phyloP scores from a whole-genome alignment of 257 asterid genomes.

The Cynanchum wilfordii region DNA sequence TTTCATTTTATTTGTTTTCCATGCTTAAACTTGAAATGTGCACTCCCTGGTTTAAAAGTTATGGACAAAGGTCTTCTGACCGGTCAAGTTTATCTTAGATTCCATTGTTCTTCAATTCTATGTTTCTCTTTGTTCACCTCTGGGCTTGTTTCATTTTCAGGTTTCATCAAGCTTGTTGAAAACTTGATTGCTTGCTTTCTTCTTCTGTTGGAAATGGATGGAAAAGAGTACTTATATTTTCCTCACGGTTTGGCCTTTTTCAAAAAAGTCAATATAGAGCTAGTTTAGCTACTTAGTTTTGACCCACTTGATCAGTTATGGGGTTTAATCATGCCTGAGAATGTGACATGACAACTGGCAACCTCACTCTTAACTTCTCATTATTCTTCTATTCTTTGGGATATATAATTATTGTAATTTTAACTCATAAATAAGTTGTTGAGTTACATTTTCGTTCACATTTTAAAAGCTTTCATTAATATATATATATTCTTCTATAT shows the following conservation, averaged over 20 bases:
- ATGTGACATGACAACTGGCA: background rate
- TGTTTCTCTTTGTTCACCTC: background rate
- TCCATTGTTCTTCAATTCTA: background rate
- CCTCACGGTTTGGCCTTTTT: background rate
- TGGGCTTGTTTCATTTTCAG: constrained; percentile 29
- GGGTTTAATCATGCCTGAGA: constrained; percentile 3
- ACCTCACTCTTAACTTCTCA: background rate
- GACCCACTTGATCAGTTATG: background rate
- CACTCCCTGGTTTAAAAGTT: background rate
- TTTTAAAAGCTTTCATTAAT: too few relatives aligned
- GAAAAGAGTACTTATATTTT: background rate
- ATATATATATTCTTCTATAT: too few relatives aligned
- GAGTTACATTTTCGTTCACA: too few relatives aligned
- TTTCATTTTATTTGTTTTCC: background rate
- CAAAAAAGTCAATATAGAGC: background rate
- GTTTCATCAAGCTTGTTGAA: constrained; percentile 76
- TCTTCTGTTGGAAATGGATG: background rate
- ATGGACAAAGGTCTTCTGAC: background rate
- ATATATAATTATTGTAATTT: too few relatives aligned
- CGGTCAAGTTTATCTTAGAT: background rate
- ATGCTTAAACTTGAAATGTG: background rate
- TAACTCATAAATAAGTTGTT: too few relatives aligned
- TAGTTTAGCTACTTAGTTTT: background rate
- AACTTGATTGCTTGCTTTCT: constrained; percentile 28
- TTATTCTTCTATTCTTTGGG: background rate